Conservation (phyloP, 805 yeast species). For the Saccharomycopsis fermentans region DNA sequence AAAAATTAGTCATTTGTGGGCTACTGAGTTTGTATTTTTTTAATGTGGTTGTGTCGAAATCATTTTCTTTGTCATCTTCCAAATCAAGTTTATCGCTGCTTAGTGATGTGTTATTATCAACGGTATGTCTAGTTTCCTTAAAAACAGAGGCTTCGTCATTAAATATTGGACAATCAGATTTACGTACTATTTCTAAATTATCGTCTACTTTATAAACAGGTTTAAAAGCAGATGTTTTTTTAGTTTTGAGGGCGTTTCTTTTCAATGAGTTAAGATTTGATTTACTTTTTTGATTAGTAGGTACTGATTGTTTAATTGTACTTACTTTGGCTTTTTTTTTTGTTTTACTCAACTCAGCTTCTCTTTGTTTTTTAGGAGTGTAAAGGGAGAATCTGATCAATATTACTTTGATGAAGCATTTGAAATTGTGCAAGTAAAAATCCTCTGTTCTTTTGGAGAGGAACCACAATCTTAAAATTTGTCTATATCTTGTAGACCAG, state of each 20-base stretch:
- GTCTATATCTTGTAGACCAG: conserved; percentile 2
- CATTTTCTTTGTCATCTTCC: not conserved
- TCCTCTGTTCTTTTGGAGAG: conserved; percentile 2
- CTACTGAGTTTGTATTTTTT: not conserved
- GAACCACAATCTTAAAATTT: conserved; percentile 11
- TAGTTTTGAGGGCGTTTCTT: not conserved
- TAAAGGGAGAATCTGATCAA: not conserved
- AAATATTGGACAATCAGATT: not conserved
- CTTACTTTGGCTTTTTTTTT: not conserved
- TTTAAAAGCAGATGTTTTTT: not conserved
- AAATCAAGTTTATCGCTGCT: not conserved
- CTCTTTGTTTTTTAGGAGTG: not conserved
- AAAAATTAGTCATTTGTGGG: not conserved
- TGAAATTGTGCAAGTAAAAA: conserved; percentile 6
- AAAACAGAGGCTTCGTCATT: not conserved
- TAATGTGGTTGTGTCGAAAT: not conserved
- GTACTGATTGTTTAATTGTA: not conserved
- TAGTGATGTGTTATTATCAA: not conserved
- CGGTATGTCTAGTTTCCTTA: not conserved
- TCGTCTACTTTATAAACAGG: not conserved
- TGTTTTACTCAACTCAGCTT: not conserved
- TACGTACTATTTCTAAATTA: not conserved
- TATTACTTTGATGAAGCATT: not conserved
- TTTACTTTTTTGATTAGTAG: not conserved
- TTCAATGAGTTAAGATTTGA: not conserved